Base-by-base conservation (phyloP, 768 basidiomycete species). In the Xanthoconium purpureum region DNA sequence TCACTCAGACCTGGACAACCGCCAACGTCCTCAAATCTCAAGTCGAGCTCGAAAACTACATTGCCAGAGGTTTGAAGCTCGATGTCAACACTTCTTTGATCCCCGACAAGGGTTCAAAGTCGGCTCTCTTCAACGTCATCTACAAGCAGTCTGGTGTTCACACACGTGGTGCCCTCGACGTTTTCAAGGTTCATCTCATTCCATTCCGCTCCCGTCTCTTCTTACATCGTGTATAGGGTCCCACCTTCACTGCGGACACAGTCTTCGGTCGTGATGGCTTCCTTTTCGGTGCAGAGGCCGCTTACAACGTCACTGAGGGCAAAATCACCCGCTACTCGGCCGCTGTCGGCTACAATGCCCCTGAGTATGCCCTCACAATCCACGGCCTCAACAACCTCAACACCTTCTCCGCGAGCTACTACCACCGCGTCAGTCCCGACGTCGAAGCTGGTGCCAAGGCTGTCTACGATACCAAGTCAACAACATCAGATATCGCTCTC, bases 81-180 rank as follows among this genome's bases (percentile, higher is more conserved):
- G 96, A 98, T 73, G 73, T 98, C 54, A 79, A 79, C 69, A 88
- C 92, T 62, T 81, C 87, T 42, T 83, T 99, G 63, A 78, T 86
- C 64, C 94, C 96, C 45, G 89, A 91, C 69, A 95, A 93, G 75
- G 84, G 86, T 68, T 77, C 78, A 65, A 98, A 95, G 82, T 81
- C 84, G 32, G 93, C 94, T 52, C 75, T 94, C 66, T 72, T 97
- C 66, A 88, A 84, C 67, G 80, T 89, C 60, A 80, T 83, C 74
- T 98, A 94, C 87, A 98, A 98, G 84, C 94, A 97, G 76, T 92
- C 93, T 51, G 91, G 90, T 58, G 77, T 98, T 68, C 94, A 98
- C 85, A 85, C 89, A 67, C 89, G 94, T 57, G 91, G 90, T 58
- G 77, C 81, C 70, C 82, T 98, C 60, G 96, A 99, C 73, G 75